Evolutionary conservation across 2,329 filamentous ascomycete species (phyloP), one percentile per base, ranked within the genome.

Genomic region (Hypoxylon sp.): DNA sequence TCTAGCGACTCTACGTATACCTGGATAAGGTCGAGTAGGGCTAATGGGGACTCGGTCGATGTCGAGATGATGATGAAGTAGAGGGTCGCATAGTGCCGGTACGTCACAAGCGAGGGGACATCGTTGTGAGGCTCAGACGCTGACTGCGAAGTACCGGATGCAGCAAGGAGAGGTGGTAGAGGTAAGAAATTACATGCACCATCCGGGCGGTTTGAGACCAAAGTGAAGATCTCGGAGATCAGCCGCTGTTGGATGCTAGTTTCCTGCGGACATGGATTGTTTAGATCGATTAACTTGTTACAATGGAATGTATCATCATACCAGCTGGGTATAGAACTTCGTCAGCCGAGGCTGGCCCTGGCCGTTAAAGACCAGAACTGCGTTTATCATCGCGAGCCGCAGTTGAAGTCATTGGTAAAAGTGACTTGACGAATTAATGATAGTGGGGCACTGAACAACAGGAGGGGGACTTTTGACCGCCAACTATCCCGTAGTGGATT

Each of bases 21-120:
- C 81, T 99, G 96, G 72, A 99, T 98, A 60, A 99, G 84, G 80
- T 99, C 96, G 69, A 99, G 94, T 24, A 99, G 87, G 0, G 96
- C 96, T 2, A 99, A 91, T 0, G 96, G 96, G 0, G 94, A 97
- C 81, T 99, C 96, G 66, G 96, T 98, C 4, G 94, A 94, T 3
- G 97, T 99, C 37, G 92, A 96, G 77, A 99, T 99, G 79, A 99
- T 86, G 81, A 99, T 99, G 84, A 99, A 99, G 83, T 97, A 98
- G 69, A 99, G 91, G 0, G 96, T 99, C 9, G 96, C 96, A 79
- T 98, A 99, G 86, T 97, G 93, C 65, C 96, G 94, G 86, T 99
- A 99, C 8, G 96, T 98, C 50, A 99, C 94, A 67, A 98, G 92
- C 5, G 94, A 96, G 9, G 96, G 96, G 10, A 94, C 92, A 81